Percentiles rank a stretch among this genome's conserved stretches.
These are phyloP conservation scores for Penicillium chermesinum DNA, from an alignment of 495 filamentous ascomycete species.

Conservation along the genomic window DNA sequence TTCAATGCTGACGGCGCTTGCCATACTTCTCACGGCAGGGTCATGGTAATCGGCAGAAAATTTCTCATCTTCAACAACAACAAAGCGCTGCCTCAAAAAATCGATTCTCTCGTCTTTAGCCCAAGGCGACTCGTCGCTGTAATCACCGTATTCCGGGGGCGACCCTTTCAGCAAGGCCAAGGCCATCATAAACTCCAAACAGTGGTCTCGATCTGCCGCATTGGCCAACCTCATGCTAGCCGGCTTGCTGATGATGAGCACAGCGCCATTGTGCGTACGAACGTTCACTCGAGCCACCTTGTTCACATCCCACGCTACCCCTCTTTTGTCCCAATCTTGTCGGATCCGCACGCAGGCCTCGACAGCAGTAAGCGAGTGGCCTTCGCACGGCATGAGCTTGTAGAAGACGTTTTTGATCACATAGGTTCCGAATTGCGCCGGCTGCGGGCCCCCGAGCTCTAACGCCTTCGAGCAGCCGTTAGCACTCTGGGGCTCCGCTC, in stretches of 20 bases:
- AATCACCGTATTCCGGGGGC: constrained; percentile 28
- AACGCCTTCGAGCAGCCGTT: background rate
- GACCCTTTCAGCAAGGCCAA: constrained; percentile 34
- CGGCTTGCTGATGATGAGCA: constrained; percentile 38
- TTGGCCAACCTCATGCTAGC: constrained; percentile 27
- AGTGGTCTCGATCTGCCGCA: constrained; percentile 45
- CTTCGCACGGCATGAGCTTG: constrained; percentile 37
- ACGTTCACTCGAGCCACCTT: constrained; percentile 28
- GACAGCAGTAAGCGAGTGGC: constrained; percentile 33
- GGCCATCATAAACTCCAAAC: constrained; percentile 39
- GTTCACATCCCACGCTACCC: constrained; percentile 4
- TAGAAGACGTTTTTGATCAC: constrained; percentile 34
- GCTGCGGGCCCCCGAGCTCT: constrained; percentile 21
- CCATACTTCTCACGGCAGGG: constrained; percentile 21
- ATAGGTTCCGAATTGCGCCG: constrained; percentile 28
- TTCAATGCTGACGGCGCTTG: constrained; percentile 13
- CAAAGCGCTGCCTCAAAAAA: constrained; percentile 27
- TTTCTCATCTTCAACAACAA: constrained; percentile 8
- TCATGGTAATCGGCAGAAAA: constrained; percentile 14
- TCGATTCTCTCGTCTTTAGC: constrained; percentile 19
- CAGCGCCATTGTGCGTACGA: constrained; percentile 32
- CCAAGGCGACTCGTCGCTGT: constrained; percentile 33
- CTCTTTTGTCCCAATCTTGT: constrained; percentile 3
- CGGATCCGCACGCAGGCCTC: constrained; percentile 26
- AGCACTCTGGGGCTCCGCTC: background rate